Conservation (phyloP, 495 filamentous ascomycete species). For the Venustampulla echinocandica region DNA sequence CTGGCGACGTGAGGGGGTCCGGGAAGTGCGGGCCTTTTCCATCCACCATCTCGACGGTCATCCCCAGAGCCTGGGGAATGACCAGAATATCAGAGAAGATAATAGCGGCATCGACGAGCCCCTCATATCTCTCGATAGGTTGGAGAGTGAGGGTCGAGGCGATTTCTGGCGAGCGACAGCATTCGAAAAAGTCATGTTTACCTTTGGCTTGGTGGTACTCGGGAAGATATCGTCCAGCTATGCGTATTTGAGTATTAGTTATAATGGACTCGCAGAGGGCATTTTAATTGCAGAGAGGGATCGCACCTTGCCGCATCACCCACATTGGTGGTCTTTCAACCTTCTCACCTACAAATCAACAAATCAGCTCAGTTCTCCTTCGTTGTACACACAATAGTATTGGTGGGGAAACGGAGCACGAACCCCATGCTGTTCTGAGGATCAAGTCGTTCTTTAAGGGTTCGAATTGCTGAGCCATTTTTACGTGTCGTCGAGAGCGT, state of each 20-base stretch:
- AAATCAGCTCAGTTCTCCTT: background rate
- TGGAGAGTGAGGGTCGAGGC: slow-evolving; percentile 87
- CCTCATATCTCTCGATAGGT: slow-evolving; percentile 82
- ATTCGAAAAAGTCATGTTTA: slow-evolving; percentile 85
- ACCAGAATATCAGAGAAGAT: slow-evolving; percentile 99
- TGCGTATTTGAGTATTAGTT: slow-evolving; percentile 5
- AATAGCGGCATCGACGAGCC: slow-evolving; percentile 91
- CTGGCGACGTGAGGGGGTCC: slow-evolving; percentile 64
- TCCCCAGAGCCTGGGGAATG: slow-evolving; percentile 94
- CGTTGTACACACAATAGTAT: background rate
- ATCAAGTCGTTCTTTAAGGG: slow-evolving; percentile 86
- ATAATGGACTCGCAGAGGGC: background rate
- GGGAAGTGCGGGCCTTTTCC: slow-evolving; percentile 94
- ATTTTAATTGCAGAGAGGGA: background rate
- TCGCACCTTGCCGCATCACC: slow-evolving; percentile 95
- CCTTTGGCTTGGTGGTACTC: slow-evolving; percentile 96
- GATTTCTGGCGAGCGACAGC: slow-evolving; percentile 87
- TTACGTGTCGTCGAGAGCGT: background rate
- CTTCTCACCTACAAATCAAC: slow-evolving; percentile 59
- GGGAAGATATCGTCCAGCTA: slow-evolving; percentile 93
- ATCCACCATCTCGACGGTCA: slow-evolving; percentile 94
- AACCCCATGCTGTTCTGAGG: slow-evolving; percentile 81
- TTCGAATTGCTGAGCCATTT: slow-evolving; percentile 58
- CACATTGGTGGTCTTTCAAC: slow-evolving; percentile 91
- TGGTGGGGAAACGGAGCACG: slow-evolving; percentile 7